A percentile compares a stretch with the other conserved stretches of the same genome.
These are phyloP conservation scores for Erythrobasidium hasegawianum DNA, from an alignment of 1,284 basidiomycete genomes.

Conservation along the genomic window DNA sequence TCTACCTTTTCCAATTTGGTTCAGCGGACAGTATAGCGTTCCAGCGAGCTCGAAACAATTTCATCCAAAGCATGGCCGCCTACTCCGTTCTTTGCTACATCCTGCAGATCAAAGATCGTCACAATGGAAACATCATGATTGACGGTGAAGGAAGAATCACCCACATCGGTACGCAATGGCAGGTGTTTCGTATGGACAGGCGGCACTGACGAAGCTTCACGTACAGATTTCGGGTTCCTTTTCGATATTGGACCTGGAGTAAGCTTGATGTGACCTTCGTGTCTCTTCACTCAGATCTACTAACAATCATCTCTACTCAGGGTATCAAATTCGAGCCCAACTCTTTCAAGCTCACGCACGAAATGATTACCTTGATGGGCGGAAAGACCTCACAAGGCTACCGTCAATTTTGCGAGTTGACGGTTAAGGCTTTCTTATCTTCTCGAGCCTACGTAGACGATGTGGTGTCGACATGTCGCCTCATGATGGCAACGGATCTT, in stretches of 20 bases:
- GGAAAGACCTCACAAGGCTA: conserved; percentile 90
- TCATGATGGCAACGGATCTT: conserved; percentile 92
- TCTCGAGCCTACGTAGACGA: conserved; percentile 86
- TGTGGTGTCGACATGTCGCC: conserved; percentile 76
- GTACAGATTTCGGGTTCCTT: conserved; percentile 88
- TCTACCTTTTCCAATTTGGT: conserved; percentile 94
- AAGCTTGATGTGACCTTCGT: background rate
- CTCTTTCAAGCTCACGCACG: conserved; percentile 96
- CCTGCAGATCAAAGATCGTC: conserved; percentile 92
- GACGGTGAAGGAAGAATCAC: conserved; percentile 93
- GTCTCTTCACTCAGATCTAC: background rate
- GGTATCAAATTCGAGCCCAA: conserved; percentile 96
- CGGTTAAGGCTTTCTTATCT: conserved; percentile 93
- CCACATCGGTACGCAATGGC: conserved; percentile 67
- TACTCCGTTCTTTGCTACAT: conserved; percentile 99
- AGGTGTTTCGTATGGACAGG: background rate
- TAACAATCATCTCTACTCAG: conserved; percentile 51
- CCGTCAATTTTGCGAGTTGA: conserved; percentile 85
- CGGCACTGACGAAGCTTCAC: no score
- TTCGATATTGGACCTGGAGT: conserved; percentile 76
- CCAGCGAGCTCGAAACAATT: conserved; percentile 89
- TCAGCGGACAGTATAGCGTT: conserved; percentile 82
- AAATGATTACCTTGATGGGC: conserved; percentile 98
- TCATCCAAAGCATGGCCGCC: conserved; percentile 98
- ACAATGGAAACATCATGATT: conserved; percentile 99